These are phyloP conservation scores for Catharanthus roseus DNA, from an alignment of 257 asterid genomes.

Conservation along the genomic window DNA sequence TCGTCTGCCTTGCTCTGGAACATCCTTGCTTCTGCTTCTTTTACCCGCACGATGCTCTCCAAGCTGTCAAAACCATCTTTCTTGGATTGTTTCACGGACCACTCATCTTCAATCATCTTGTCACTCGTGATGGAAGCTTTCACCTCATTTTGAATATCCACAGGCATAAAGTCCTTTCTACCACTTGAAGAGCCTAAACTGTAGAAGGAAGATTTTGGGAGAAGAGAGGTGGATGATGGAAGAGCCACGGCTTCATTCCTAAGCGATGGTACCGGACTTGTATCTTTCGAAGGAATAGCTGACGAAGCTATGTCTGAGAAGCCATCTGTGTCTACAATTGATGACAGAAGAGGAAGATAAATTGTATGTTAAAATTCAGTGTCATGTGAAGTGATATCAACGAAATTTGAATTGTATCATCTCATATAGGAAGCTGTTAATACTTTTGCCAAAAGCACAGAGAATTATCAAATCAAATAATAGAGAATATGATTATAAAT, in stretches of 20 bases:
- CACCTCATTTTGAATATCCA: constrained; percentile 31
- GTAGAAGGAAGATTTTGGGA: constrained; percentile 46
- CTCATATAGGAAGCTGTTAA: not conserved
- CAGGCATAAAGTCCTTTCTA: constrained; percentile 17
- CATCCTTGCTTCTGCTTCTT: constrained; percentile 91
- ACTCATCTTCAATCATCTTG: constrained; percentile 65
- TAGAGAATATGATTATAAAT: not conserved
- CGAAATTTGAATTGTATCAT: not conserved
- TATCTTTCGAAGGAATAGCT: constrained; percentile 34
- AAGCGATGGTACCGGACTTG: constrained; percentile 26
- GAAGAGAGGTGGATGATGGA: constrained; percentile 32
- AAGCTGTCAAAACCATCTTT: constrained; percentile 68
- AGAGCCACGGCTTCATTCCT: constrained; percentile 35
- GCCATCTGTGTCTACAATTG: constrained; percentile 40
- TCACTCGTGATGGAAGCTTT: constrained; percentile 28
- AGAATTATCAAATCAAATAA: not conserved
- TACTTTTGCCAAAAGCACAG: not conserved
- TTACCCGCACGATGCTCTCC: constrained; percentile 63
- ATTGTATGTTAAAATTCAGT: not conserved
- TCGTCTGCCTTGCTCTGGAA: constrained; percentile 75
- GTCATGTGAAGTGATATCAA: not conserved
- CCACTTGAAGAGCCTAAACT: constrained; percentile 45
- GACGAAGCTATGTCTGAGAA: constrained; percentile 41
- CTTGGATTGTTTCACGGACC: constrained; percentile 71
- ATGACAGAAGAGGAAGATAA: not conserved